These are phyloP conservation scores for Parietichytrium sp. DNA, from an alignment of 108 stramenopile species.

Conservation along the genomic window DNA sequence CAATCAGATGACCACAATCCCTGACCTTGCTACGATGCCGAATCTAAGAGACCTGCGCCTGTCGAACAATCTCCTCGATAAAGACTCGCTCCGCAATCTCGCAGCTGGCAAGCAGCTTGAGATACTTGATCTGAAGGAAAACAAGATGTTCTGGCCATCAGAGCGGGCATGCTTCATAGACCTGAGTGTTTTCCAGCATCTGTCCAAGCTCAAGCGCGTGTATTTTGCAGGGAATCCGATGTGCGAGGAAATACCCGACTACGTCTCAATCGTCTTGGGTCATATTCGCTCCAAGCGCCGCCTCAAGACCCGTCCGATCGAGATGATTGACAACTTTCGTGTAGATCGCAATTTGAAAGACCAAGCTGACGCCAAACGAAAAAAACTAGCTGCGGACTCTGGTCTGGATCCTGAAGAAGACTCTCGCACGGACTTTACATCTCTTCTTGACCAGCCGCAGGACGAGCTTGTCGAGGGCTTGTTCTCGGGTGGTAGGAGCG, in stretches of 20 bases:
- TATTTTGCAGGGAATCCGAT: background rate
- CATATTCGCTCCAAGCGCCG: background rate
- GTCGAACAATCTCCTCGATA: background rate
- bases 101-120: background rate
- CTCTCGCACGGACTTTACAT: background rate
- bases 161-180: background rate
- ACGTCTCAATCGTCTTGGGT: background rate
- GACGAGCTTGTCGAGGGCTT: background rate
- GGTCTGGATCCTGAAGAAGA: background rate
- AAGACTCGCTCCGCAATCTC: background rate
- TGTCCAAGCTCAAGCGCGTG: background rate
- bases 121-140: background rate
- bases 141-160: background rate
- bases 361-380: background rate
- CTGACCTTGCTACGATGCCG: constrained; percentile 11
- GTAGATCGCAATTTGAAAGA: background rate
- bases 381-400: background rate
- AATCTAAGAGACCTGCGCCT: background rate
- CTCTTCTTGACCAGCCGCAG: background rate
- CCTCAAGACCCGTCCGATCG: background rate
- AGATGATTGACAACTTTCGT: background rate
- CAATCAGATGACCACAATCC: background rate
- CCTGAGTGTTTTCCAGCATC: background rate
- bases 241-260: background rate
- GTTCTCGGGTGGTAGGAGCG: background rate